Percentiles rank a stretch among this genome's conserved stretches.
Evolutionary conservation across 164 flowering plant species (phyloP).

Genomic region (Platanus orientalis): DNA sequence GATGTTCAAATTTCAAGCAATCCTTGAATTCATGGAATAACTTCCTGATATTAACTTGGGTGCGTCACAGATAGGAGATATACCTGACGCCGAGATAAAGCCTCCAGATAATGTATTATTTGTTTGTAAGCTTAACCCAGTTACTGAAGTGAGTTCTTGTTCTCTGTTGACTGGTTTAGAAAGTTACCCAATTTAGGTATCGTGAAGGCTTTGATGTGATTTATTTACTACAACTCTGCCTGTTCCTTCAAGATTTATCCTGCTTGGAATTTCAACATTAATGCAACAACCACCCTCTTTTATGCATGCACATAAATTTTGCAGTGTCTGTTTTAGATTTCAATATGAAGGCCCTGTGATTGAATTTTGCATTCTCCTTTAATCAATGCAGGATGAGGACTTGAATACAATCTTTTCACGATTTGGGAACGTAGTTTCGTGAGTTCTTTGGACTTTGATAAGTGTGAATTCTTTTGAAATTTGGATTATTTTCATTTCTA

Average conservation of each 20-base stretch:
- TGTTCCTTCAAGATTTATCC: not conserved
- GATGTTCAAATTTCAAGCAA: not conserved
- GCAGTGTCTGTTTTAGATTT: not conserved
- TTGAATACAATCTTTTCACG: constrained; percentile 92
- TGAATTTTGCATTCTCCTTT: not conserved
- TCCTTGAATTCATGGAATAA: not conserved
- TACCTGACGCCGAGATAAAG: constrained; percentile 93
- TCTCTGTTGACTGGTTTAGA: not conserved
- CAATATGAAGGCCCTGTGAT: not conserved
- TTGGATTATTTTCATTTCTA: not conserved
- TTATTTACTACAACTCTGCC: not conserved
- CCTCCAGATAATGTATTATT: constrained; percentile 95
- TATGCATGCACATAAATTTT: not conserved
- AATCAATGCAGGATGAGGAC: constrained; percentile 72
- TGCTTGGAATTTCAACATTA: constrained; percentile 1
- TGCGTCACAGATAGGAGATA: constrained; percentile 78
- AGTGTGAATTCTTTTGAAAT: not conserved
- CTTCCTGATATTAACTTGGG: constrained; percentile 7
- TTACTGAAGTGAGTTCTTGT: constrained; percentile 71
- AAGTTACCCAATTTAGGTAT: not conserved
- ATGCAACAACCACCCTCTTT: not conserved
- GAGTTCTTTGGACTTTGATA: constrained; percentile 28
- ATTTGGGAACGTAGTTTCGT: constrained; percentile 87
- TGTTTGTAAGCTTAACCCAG: constrained; percentile 95
- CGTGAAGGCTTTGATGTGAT: not conserved